These are phyloP conservation scores for Anthoceros angustus DNA, from an alignment of 225 moss, liverwort and hornwort genomes.

Conservation along the genomic window DNA sequence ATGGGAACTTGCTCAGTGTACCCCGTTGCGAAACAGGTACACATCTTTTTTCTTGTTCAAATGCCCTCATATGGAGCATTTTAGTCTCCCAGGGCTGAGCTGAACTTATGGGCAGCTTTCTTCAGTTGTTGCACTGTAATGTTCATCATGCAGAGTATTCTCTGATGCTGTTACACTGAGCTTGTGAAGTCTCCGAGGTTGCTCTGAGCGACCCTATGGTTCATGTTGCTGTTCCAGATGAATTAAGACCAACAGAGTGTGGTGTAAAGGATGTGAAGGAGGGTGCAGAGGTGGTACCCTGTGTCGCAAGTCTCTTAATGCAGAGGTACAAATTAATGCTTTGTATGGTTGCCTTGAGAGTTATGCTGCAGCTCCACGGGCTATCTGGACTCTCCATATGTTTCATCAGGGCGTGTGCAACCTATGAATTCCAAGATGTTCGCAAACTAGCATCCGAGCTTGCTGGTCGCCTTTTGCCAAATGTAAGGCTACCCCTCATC, in stretches of 20 bases:
- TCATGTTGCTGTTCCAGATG: too few relatives aligned
- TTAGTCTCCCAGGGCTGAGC: too few relatives aligned
- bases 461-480: constrained; percentile 71
- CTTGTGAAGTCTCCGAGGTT: too few relatives aligned
- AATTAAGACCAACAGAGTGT: neutral
- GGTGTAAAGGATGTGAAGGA: neutral
- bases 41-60: neutral
- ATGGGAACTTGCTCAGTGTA: constrained; percentile 24
- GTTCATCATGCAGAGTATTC: too few relatives aligned
- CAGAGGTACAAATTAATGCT: neutral
- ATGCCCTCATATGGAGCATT: too few relatives aligned
- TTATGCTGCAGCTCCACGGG: neutral
- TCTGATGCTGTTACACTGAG: too few relatives aligned
- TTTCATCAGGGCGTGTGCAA: constrained; percentile 40
- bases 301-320: neutral
- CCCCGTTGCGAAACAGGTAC: constrained; percentile 22
- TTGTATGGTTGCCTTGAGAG: neutral
- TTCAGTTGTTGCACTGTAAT: too few relatives aligned
- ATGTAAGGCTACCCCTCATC: constrained; percentile 24
- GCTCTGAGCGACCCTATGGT: too few relatives aligned
- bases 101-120: too few relatives aligned
- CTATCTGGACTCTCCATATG: neutral
- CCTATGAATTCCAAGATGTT: constrained; percentile 89
- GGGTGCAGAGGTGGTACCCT: neutral
- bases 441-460: constrained; percentile 93